These are phyloP conservation scores for Naganishia friedmannii DNA, from an alignment of 768 basidiomycete genomes.

Conservation along the genomic window DNA sequence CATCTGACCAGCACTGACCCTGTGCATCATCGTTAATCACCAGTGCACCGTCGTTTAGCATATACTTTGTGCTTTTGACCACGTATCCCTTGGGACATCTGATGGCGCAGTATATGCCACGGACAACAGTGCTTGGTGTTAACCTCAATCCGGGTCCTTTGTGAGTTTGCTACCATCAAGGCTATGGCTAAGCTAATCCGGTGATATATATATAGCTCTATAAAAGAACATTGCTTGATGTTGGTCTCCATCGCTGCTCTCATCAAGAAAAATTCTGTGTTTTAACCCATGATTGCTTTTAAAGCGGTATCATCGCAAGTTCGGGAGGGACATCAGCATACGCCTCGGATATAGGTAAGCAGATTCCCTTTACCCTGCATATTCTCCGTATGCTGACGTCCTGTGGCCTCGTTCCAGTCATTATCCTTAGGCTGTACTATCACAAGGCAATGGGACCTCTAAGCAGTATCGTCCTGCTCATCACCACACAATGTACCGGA, in stretches of 20 bases:
- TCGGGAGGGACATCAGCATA: slow-evolving; percentile 51
- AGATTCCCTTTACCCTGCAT: not conserved
- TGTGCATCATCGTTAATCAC: slow-evolving; percentile 3
- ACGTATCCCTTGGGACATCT: slow-evolving; percentile 51
- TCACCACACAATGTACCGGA: slow-evolving; percentile 53
- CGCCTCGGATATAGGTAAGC: slow-evolving; percentile 48
- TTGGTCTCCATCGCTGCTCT: slow-evolving; percentile 27
- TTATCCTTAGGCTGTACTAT: slow-evolving; percentile 52
- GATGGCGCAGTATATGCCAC: slow-evolving; percentile 39
- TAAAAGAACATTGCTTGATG: slow-evolving; percentile 51
- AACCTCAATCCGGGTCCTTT: slow-evolving; percentile 50
- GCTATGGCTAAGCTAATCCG: not conserved
- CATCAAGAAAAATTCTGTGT: not conserved
- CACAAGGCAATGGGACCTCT: slow-evolving; percentile 43
- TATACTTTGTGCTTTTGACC: slow-evolving; percentile 50
- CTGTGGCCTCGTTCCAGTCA: slow-evolving; percentile 30
- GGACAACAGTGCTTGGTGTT: slow-evolving; percentile 33
- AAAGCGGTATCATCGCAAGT: slow-evolving; percentile 39
- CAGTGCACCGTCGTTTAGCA: slow-evolving; percentile 46
- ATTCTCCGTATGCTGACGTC: not conserved
- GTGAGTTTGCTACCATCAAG: not conserved
- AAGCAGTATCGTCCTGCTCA: slow-evolving; percentile 46
- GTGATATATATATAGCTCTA: slow-evolving; percentile 26
- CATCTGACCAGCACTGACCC: no score
- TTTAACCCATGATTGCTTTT: not conserved